Percentiles rank a stretch among this genome's conserved stretches.
phyloP scores from a whole-genome alignment of 306 rosid genomes.

The Alnus rubra region DNA sequence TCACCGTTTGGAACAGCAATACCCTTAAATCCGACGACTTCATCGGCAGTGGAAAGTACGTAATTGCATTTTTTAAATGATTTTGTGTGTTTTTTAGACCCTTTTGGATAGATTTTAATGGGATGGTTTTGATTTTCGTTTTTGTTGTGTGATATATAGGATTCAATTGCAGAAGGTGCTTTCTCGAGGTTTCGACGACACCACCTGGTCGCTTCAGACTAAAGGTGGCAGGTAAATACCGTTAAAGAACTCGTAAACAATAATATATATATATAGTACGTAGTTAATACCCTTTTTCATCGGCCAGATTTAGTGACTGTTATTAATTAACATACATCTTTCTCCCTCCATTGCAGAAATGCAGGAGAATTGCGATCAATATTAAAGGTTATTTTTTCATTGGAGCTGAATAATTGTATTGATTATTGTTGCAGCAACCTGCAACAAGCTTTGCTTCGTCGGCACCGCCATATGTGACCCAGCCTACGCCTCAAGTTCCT shows the following conservation, averaged over 20 bases:
- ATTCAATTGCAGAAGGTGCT: conserved; percentile 73
- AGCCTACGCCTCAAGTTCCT: conserved; percentile 29
- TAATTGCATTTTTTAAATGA: conserved; percentile 25
- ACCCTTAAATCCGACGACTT: conserved; percentile 67
- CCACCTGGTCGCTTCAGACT: conserved; percentile 76
- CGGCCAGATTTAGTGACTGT: background rate
- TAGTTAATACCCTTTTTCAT: background rate
- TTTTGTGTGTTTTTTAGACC: background rate
- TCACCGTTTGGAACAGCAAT: conserved; percentile 85
- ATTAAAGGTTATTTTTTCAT: conserved; percentile 4
- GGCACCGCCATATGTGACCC: conserved; percentile 50
- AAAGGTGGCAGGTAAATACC: conserved; percentile 68
- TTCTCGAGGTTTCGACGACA: conserved; percentile 75
- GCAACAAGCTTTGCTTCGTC: conserved; percentile 42
- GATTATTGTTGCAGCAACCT: conserved; percentile 37
- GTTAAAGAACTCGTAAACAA: too few relatives aligned
- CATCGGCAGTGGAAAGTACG: conserved; percentile 85
- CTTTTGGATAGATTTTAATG: conserved; percentile 5
- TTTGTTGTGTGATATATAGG: conserved; percentile 33
- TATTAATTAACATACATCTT: conserved; percentile 13
- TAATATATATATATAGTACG: too few relatives aligned
- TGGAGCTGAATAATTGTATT: conserved; percentile 9
- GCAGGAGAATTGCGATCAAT: conserved; percentile 54
- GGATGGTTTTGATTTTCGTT: conserved; percentile 17
- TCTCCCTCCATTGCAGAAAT: conserved; percentile 24